Percentiles rank a stretch among this genome's conserved stretches.
These are phyloP conservation scores for Mycena capillaripes DNA, from an alignment of 768 basidiomycete species.

Conservation along the genomic window DNA sequence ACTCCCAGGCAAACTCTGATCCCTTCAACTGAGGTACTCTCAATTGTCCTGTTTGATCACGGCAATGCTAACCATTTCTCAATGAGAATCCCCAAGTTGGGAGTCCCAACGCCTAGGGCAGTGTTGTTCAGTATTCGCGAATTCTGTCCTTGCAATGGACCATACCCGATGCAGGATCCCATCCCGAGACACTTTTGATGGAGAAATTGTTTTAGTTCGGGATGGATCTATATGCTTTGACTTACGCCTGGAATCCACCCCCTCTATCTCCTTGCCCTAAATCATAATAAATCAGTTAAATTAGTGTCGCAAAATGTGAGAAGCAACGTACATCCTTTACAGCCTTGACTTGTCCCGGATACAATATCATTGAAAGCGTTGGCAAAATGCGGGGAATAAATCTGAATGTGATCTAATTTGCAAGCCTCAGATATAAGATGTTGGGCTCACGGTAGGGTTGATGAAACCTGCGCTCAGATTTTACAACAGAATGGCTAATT, in stretches of 20 bases:
- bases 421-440: not conserved
- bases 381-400: conserved; percentile 48
- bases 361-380: conserved; percentile 58
- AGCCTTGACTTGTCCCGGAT: conserved; percentile 60
- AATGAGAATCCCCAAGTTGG: conserved; percentile 56
- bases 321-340: conserved; percentile 49
- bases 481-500: not conserved
- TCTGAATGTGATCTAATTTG: conserved; percentile 25
- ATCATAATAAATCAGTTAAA: not conserved
- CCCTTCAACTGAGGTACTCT: too few relatives aligned
- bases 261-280: conserved; percentile 50
- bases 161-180: conserved; percentile 61
- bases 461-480: conserved; percentile 51
- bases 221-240: conserved; percentile 14
- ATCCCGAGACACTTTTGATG: conserved; percentile 48
- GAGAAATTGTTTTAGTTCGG: conserved; percentile 6
- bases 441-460: conserved; percentile 53
- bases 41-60: conserved; percentile 36
- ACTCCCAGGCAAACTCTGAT: too few relatives aligned
- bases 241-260: conserved; percentile 53
- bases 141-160: not conserved
- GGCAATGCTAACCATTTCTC: conserved; percentile 55
- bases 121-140: not conserved
- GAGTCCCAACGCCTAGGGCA: conserved; percentile 56
- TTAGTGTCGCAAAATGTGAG: not conserved